A percentile compares a stretch with the other conserved stretches of the same genome.
Evolutionary conservation across 2,329 filamentous ascomycete species (phyloP).

Genomic region (Thelonectria rubi): DNA sequence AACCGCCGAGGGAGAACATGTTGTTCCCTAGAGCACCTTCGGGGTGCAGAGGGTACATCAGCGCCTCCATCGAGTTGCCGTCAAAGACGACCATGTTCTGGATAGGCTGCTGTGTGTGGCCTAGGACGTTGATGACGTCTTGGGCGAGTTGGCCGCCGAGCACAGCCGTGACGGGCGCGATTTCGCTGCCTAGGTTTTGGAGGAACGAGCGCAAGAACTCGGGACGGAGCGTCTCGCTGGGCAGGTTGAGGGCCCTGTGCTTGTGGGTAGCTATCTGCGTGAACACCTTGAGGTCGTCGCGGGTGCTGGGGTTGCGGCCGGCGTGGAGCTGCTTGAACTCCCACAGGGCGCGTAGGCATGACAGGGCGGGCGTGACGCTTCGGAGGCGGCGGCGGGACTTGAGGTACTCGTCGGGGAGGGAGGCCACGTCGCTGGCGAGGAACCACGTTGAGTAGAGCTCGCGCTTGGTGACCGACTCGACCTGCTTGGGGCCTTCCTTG

Average conservation of each 20-base stretch:
- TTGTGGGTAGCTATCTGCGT: slow-evolving; percentile 80
- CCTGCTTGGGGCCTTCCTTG: slow-evolving; percentile 71
- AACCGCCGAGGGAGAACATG: slow-evolving; percentile 50
- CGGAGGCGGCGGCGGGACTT: slow-evolving; percentile 74
- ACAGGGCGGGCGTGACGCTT: slow-evolving; percentile 83
- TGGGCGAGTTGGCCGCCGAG: slow-evolving; percentile 91
- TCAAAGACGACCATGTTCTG: slow-evolving; percentile 96
- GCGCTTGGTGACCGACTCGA: slow-evolving; percentile 90
- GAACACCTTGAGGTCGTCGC: slow-evolving; percentile 77
- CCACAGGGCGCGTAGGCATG: slow-evolving; percentile 90
- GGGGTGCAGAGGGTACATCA: slow-evolving; percentile 84
- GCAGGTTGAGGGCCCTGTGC: slow-evolving; percentile 77
- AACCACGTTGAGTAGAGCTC: slow-evolving; percentile 90
- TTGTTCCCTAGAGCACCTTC: slow-evolving; percentile 63
- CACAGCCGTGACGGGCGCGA: slow-evolving; percentile 87
- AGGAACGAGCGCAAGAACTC: slow-evolving; percentile 85
- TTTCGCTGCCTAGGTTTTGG: slow-evolving; percentile 83
- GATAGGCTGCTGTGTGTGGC: slow-evolving; percentile 89
- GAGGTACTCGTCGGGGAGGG: slow-evolving; percentile 73
- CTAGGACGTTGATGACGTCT: slow-evolving; percentile 96
- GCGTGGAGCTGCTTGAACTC: slow-evolving; percentile 71
- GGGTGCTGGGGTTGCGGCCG: slow-evolving; percentile 63
- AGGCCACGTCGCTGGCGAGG: slow-evolving; percentile 80
- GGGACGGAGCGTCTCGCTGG: slow-evolving; percentile 71
- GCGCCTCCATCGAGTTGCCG: slow-evolving; percentile 79